Evolutionary conservation across 345 rosid genomes (phyloP).

Genomic region (Sisymbrium irio): DNA sequence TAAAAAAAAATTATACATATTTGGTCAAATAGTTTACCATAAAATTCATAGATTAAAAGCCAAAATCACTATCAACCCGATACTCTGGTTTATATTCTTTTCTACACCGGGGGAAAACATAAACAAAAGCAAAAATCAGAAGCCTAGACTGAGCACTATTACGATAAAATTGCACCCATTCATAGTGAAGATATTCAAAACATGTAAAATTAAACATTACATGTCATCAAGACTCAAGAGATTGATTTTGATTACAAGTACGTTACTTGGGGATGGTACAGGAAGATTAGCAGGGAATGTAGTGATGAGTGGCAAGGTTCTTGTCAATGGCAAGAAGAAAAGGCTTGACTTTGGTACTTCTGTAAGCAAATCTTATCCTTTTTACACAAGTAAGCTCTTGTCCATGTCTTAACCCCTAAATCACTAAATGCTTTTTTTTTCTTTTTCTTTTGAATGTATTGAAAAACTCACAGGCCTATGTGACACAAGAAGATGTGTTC

Average conservation of each 20-base stretch:
- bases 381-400: not conserved
- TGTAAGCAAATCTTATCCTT: conserved; percentile 47
- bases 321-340: conserved; percentile 82
- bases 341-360: conserved; percentile 51
- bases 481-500: conserved; percentile 74
- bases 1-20: no score
- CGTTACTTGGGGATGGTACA: conserved; percentile 33
- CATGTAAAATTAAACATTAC: not conserved
- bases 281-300: conserved; percentile 88
- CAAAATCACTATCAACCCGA: not conserved
- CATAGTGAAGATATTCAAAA: not conserved
- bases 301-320: conserved; percentile 86
- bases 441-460: not conserved
- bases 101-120: not conserved
- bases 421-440: not conserved
- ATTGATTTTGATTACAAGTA: not conserved
- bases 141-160: not conserved
- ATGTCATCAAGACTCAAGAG: not conserved
- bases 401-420: not conserved
- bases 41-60: not conserved
- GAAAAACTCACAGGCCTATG: conserved; percentile 57
- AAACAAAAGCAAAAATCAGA: not conserved
- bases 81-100: not conserved
- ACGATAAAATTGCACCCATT: no score
- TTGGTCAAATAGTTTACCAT: no score